These are phyloP conservation scores for Saccharomyces hybrid DNA, from an alignment of 1,139 yeast species.

Conservation along the genomic window DNA sequence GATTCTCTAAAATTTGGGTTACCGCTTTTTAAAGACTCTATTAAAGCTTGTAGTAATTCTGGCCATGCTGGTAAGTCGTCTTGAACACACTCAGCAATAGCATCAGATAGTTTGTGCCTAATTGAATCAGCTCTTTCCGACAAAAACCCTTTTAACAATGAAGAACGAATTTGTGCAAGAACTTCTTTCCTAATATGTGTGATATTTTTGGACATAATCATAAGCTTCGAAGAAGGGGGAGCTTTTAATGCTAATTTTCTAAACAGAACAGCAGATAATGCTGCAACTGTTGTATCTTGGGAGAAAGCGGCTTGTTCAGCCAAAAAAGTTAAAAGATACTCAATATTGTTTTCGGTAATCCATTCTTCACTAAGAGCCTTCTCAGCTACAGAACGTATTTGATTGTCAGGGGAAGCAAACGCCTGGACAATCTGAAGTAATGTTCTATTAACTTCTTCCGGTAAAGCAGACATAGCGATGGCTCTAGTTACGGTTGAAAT, in stretches of 20 bases:
- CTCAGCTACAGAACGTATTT: conserved; percentile 71
- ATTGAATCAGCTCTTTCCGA: conserved; percentile 56
- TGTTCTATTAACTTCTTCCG: conserved; percentile 51
- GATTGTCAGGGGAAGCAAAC: conserved; percentile 71
- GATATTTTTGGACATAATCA: conserved; percentile 68
- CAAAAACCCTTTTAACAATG: conserved; percentile 65
- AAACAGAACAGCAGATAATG: conserved; percentile 72
- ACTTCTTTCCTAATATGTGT: conserved; percentile 59
- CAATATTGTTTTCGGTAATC: conserved; percentile 57
- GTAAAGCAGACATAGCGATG: conserved; percentile 45
- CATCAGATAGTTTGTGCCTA: conserved; percentile 89
- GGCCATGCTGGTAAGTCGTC: conserved; percentile 62
- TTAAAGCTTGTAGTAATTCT: conserved; percentile 65
- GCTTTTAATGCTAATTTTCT: conserved; percentile 79
- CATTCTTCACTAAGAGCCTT: conserved; percentile 63
- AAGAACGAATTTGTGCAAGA: conserved; percentile 52
- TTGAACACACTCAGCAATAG: conserved; percentile 84
- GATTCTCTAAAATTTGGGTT: conserved; percentile 74
- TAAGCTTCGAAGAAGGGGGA: conserved; percentile 37
- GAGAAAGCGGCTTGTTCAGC: conserved; percentile 64
- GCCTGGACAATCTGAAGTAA: conserved; percentile 55
- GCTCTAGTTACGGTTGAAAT: not conserved
- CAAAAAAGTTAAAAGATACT: conserved; percentile 62
- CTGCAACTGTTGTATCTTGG: conserved; percentile 28
- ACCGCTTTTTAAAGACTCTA: conserved; percentile 54